Conservation (phyloP, 768 basidiomycete species). For the Lenzites betulinus region DNA sequence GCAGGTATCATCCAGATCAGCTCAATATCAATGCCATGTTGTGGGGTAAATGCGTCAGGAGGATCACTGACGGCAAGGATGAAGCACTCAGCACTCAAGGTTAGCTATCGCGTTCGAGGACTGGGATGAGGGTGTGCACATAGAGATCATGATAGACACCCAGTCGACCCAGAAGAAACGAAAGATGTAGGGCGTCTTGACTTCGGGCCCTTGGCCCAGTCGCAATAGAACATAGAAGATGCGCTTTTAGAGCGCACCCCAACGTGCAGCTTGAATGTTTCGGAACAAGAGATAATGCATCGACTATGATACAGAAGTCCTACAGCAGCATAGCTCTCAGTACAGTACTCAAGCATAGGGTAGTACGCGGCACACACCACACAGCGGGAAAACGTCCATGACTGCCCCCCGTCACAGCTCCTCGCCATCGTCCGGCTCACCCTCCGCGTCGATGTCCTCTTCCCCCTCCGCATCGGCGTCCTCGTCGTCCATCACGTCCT, state of each 20-base stretch:
- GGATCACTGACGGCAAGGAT: too few relatives aligned
- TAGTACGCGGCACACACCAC: slow-evolving; percentile 16
- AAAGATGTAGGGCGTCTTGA: too few relatives aligned
- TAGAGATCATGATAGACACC: too few relatives aligned
- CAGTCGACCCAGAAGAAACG: too few relatives aligned
- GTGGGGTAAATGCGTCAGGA: too few relatives aligned
- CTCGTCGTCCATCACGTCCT: slow-evolving; percentile 22
- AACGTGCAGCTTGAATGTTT: background rate
- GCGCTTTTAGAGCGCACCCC: too few relatives aligned
- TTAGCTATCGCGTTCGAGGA: slow-evolving; percentile 44
- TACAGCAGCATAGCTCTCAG: slow-evolving; percentile 9
- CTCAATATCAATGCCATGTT: too few relatives aligned
- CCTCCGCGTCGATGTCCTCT: slow-evolving; percentile 34
- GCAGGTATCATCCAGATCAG: slow-evolving; percentile 54
- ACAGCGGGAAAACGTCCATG: background rate
- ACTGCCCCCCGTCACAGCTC: slow-evolving; percentile 16
- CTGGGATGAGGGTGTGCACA: slow-evolving; percentile 25
- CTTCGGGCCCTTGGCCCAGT: too few relatives aligned
- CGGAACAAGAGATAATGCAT: background rate
- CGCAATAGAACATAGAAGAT: too few relatives aligned
- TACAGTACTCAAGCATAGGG: slow-evolving; percentile 20
- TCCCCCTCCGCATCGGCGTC: slow-evolving; percentile 35
- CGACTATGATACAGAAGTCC: slow-evolving; percentile 15
- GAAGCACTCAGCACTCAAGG: slow-evolving; percentile 49
- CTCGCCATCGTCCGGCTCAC: slow-evolving; percentile 30